Percentiles rank a stretch among this genome's conserved stretches.
These are phyloP conservation scores for Pyrus hybrid DNA, from an alignment of 331 rosid species.

Conservation along the genomic window DNA sequence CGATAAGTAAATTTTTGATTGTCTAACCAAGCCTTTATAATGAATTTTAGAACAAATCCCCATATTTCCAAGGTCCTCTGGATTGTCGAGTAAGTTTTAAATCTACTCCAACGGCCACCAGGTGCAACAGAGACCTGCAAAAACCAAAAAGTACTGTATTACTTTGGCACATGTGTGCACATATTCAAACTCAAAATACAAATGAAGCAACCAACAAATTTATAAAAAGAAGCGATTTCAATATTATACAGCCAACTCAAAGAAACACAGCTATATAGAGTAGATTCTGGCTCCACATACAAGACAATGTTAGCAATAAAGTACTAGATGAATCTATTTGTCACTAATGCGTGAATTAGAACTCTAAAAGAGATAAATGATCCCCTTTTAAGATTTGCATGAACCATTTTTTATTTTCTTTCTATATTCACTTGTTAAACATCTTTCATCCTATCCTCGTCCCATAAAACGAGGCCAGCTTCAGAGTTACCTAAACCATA, in stretches of 20 bases:
- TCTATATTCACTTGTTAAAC: neutral
- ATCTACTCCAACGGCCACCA: slow-evolving; percentile 97
- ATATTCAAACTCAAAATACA: neutral
- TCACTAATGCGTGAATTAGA: neutral
- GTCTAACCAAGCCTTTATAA: slow-evolving; percentile 77
- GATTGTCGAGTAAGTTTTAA: slow-evolving; percentile 88
- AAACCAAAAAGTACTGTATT: slow-evolving; percentile 4
- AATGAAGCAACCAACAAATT: neutral
- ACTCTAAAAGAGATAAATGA: neutral
- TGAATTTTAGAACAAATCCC: slow-evolving; percentile 81
- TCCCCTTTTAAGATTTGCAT: neutral
- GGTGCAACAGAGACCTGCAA: slow-evolving; percentile 86
- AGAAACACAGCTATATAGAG: neutral
- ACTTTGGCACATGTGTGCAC: neutral
- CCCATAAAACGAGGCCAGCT: neutral
- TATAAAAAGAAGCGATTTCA: neutral
- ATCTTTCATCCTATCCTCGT: neutral
- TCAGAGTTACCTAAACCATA: neutral
- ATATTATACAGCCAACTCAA: neutral
- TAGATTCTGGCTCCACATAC: neutral
- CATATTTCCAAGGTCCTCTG: slow-evolving; percentile 97
- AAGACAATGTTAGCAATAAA: neutral
- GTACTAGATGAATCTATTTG: neutral
- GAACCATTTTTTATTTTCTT: neutral
- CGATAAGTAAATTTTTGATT: slow-evolving; percentile 65